Conservation (phyloP, 352 stramenopile genomes). For the Globisporangium yorkense region DNA sequence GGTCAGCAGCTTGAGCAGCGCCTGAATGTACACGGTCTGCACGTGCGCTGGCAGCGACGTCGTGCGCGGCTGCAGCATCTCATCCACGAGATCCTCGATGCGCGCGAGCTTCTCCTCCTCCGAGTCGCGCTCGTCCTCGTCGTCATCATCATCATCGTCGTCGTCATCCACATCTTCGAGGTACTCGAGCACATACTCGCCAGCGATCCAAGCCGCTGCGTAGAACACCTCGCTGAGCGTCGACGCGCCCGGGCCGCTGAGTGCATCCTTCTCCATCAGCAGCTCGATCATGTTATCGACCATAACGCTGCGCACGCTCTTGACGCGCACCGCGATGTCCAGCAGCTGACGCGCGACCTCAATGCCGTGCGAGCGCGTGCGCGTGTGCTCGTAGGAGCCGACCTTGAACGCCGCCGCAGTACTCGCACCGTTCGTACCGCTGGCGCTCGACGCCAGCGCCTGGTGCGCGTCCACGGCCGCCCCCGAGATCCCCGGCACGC, state of each 20-base stretch:
- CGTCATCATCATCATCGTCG: slow-evolving; percentile 68
- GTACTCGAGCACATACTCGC: slow-evolving; percentile 95
- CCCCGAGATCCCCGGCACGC: slow-evolving; percentile 76
- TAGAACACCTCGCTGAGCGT: slow-evolving; percentile 93
- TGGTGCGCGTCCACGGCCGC: too few species aligned
- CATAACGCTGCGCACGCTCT: slow-evolving; percentile 93
- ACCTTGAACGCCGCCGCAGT: slow-evolving; percentile 7
- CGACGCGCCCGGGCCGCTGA: slow-evolving; percentile 60
- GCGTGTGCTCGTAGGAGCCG: slow-evolving; percentile 21
- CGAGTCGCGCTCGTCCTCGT: slow-evolving; percentile 66
- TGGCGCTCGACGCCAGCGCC: slow-evolving; percentile 22
- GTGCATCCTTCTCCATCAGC: slow-evolving; percentile 84
- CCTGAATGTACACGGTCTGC: slow-evolving; percentile 94
- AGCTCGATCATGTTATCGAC: slow-evolving; percentile 94
- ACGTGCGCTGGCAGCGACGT: slow-evolving; percentile 83
- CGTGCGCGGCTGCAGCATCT: slow-evolving; percentile 76
- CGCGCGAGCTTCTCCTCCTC: slow-evolving; percentile 85
- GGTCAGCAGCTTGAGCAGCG: slow-evolving; percentile 86
- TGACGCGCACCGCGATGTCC: slow-evolving; percentile 96
- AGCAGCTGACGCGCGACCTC: slow-evolving; percentile 94
- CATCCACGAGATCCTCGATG: slow-evolving; percentile 71
- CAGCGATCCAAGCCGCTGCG: slow-evolving; percentile 96
- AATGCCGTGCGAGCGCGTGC: slow-evolving; percentile 52
- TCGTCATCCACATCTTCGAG: slow-evolving; percentile 76
- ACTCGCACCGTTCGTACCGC: slow-evolving; percentile 36